Base-by-base conservation (phyloP, 768 basidiomycete species). In the Dentipellis sp. region DNA sequence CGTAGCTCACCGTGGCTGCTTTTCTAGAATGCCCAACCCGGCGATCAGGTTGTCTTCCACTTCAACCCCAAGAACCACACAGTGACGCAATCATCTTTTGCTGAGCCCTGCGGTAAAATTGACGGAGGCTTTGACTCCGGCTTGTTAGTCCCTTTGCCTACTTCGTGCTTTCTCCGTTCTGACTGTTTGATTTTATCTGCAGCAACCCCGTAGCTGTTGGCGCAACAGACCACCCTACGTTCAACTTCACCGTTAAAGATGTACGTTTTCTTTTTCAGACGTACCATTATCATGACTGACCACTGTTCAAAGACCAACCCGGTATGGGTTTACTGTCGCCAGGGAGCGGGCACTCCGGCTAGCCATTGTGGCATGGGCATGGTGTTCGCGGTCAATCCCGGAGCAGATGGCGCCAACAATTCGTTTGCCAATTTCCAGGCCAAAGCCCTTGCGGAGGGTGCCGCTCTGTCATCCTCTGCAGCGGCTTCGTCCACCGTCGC, bases 31-130 rank as follows among this genome's bases (percentile, higher is more conserved):
- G 51, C 51, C 14, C 36, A 35, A 19, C 51, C 51, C 4, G 36
- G 66, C 4, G 69, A 70, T 50, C 52, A 29, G 2, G 52, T 70
- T 56, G 11, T 17, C 9, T 70, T 68, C 58, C 39, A 19, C 2
- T 70, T 66, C 65, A 36, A 60, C 16, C 55, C 57, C 51, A 68
- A 67, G 52, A 69, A 68, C 55, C 69, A 70, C 59, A 62, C 59
- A 5, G 67, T 66, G 10, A 67, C 65, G 16, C 66, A 71, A 55
- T 65, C 66, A 2, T 56, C 62, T 5, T 69, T 71, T 56, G 52
- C 36, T 4, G 17, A 47, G 9, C 69, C 69, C 8, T 71, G 69
- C 58, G n/a, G 56, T n/a, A 48, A 34, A 2, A 14, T 57, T 2
- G 22, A 38, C 1, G 58, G 54, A 39, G 70, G 68, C 10, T 63